These are phyloP conservation scores for Lyophyllum atratum DNA, from an alignment of 768 basidiomycete species.

Conservation along the genomic window DNA sequence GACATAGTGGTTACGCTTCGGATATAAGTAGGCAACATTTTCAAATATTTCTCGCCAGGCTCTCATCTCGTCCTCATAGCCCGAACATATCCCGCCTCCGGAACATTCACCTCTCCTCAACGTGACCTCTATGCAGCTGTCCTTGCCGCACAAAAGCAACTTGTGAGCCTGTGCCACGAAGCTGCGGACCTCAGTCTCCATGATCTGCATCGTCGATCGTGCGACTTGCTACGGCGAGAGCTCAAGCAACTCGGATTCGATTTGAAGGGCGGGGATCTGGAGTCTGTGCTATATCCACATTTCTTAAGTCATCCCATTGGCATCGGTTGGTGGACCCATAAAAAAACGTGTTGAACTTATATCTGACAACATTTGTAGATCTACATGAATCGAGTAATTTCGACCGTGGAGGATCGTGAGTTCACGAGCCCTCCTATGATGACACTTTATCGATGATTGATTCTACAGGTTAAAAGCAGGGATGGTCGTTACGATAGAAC, in stretches of 20 bases:
- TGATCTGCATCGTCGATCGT: conserved; percentile 76
- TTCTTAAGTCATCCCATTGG: conserved; percentile 92
- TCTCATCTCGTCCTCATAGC: conserved; percentile 41
- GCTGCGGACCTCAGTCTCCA: conserved; percentile 59
- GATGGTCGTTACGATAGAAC: conserved; percentile 93
- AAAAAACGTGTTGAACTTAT: neutral
- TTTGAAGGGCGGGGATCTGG: conserved; percentile 56
- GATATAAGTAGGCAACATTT: conserved; percentile 75
- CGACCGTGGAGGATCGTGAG: conserved; percentile 57
- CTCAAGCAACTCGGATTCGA: conserved; percentile 78
- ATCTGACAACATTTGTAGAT: conserved; percentile 47
- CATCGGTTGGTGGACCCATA: conserved; percentile 53
- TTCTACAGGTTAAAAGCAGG: conserved; percentile 66
- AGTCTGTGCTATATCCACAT: conserved; percentile 90
- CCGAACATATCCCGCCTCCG: conserved; percentile 86
- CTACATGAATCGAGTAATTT: conserved; percentile 81
- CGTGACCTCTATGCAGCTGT: conserved; percentile 83
- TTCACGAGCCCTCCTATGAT: conserved; percentile 3
- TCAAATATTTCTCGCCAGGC: neutral
- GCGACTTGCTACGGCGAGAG: conserved; percentile 66
- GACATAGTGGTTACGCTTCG: conserved; percentile 81
- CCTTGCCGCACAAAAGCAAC: conserved; percentile 68
- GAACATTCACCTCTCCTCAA: conserved; percentile 78
- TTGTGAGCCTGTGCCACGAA: conserved; percentile 64
- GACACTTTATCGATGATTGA: neutral